A percentile compares a stretch with the other conserved stretches of the same genome.
These are phyloP conservation scores for Leucosporidium yakuticum DNA, from an alignment of 768 basidiomycete genomes.

Conservation along the genomic window DNA sequence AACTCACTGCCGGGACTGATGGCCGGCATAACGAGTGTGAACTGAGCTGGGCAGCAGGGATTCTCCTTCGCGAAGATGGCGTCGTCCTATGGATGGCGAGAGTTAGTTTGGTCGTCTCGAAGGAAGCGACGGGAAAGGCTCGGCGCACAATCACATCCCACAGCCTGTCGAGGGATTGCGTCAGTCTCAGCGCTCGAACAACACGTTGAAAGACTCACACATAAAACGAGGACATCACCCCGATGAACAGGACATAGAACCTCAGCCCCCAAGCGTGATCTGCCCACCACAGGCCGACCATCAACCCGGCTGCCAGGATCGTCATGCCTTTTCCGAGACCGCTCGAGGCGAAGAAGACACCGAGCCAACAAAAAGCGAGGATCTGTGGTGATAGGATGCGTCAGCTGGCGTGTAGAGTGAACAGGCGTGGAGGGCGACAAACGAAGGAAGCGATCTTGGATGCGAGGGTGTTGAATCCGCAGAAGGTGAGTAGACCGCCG, in stretches of 20 bases:
- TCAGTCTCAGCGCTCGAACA: not conserved
- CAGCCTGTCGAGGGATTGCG: not conserved
- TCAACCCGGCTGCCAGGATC: conserved; percentile 13
- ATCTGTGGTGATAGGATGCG: not conserved
- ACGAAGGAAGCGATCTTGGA: conserved; percentile 34
- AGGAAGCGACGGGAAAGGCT: too few relatives aligned
- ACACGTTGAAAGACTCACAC: conserved; percentile 9
- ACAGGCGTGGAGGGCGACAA: not conserved
- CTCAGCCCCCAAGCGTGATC: conserved; percentile 31
- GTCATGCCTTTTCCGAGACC: conserved; percentile 8
- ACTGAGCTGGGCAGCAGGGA: conserved; percentile 23
- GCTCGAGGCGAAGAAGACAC: conserved; percentile 18
- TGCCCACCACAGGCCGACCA: conserved; percentile 23
- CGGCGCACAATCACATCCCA: conserved; percentile 26
- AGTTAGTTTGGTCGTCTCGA: not conserved
- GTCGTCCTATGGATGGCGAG: conserved; percentile 16
- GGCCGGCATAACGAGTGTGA: not conserved
- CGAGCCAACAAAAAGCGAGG: conserved; percentile 14
- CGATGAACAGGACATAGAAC: conserved; percentile 33
- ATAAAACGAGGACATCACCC: conserved; percentile 33
- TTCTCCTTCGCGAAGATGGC: conserved; percentile 25
- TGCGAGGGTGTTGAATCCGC: conserved; percentile 36
- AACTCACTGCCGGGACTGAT: not conserved
- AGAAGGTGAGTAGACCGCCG: conserved; percentile 28
- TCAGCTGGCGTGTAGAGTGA: not conserved